phyloP scores from a whole-genome alignment of 768 basidiomycete genomes.

The Auriscalpium orientale region DNA sequence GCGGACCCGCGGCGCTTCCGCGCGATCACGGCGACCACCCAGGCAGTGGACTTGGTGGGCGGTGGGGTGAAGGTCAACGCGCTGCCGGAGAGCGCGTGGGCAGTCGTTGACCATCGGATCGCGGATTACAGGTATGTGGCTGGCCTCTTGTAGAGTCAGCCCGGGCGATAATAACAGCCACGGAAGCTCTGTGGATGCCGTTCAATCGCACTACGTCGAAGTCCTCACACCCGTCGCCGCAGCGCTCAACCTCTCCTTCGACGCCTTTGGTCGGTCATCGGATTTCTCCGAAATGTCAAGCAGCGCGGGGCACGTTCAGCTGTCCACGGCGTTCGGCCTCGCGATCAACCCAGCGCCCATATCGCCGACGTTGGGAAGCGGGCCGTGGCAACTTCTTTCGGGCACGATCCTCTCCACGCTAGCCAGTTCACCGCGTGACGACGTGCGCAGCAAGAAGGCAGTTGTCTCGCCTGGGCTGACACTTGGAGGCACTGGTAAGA shows the following conservation, averaged over 20 bases:
- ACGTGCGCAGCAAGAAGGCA: slow-evolving; percentile 16
- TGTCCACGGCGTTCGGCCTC: slow-evolving; percentile 28
- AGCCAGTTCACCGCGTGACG: slow-evolving; percentile 21
- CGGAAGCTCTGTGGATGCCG: slow-evolving; percentile 22
- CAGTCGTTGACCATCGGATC: slow-evolving; percentile 21
- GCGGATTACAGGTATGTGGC: slow-evolving; percentile 19
- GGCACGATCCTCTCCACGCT: slow-evolving; percentile 34
- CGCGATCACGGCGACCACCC: slow-evolving; percentile 29
- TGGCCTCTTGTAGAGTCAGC: slow-evolving; percentile 1
- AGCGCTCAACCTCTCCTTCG: slow-evolving; percentile 33
- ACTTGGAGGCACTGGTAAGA: slow-evolving; percentile 28
- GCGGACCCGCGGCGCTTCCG: slow-evolving; percentile 19
- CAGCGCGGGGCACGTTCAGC: slow-evolving; percentile 27
- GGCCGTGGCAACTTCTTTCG: slow-evolving; percentile 32
- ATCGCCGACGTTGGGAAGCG: slow-evolving; percentile 29
- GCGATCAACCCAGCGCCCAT: slow-evolving; percentile 33
- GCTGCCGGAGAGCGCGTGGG: slow-evolving; percentile 30
- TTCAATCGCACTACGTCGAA: slow-evolving; percentile 21
- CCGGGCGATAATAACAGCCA: slow-evolving; percentile 6
- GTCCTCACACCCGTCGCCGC: slow-evolving; percentile 20
- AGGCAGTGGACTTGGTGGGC: slow-evolving; percentile 37
- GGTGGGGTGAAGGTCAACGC: slow-evolving; percentile 38
- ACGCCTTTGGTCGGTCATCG: slow-evolving; percentile 28
- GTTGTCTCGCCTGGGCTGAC: slow-evolving; percentile 32
- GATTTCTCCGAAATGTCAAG: slow-evolving; percentile 1